Percentiles rank a stretch among this genome's conserved stretches.
phyloP scores from a whole-genome alignment of 2,329 filamentous ascomycete genomes.

The Magnaporthiopsis poae region DNA sequence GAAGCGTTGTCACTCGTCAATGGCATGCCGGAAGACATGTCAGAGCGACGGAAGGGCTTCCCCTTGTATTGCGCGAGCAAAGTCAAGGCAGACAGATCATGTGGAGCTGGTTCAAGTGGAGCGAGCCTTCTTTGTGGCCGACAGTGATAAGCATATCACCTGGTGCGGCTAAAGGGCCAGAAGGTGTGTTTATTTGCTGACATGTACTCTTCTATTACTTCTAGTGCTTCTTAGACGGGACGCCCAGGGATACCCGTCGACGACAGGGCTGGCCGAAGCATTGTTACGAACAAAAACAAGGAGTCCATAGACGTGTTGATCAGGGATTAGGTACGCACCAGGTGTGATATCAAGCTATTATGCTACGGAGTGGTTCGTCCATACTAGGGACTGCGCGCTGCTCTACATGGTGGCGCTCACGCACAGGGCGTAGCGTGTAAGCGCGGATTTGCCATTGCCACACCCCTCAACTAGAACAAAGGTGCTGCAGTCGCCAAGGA shows the following conservation, averaged over 20 bases:
- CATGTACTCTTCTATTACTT: neutral
- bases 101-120: constrained; percentile 28
- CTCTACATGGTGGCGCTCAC: constrained; percentile 3
- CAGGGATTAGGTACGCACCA: neutral
- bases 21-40: constrained; percentile 23
- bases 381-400: constrained; percentile 1
- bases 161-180: neutral
- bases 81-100: constrained; percentile 25
- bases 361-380: neutral
- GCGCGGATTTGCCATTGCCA: neutral
- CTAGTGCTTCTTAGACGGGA: neutral
- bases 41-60: constrained; percentile 18
- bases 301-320: neutral
- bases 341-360: neutral
- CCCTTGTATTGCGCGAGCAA: constrained; percentile 31
- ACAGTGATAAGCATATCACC: neutral
- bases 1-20: constrained; percentile 23
- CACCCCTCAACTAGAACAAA: constrained; percentile 6
- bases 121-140: constrained; percentile 16
- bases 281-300: neutral
- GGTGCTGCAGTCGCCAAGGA: neutral
- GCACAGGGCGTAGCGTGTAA: neutral
- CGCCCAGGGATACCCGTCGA: neutral
- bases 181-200: neutral
- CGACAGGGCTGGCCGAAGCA: neutral